Percentiles rank a stretch among this genome's conserved stretches.
Evolutionary conservation across 2,329 filamentous ascomycete species (phyloP).

Genomic region (Apiospora aurea): DNA sequence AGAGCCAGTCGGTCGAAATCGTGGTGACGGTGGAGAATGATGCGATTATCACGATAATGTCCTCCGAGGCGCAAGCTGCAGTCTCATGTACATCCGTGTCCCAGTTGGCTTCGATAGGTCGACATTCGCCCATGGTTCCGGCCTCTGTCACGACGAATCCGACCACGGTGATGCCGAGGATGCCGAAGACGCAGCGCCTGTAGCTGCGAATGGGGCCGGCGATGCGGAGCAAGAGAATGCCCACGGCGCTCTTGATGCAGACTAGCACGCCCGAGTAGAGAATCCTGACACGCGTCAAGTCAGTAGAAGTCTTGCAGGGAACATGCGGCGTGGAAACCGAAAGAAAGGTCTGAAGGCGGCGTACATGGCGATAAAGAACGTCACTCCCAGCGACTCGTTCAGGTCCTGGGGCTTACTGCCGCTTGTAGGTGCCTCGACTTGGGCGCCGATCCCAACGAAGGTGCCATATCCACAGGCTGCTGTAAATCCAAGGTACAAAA

Average conservation of each 20-base stretch:
- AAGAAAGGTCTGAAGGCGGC: background rate
- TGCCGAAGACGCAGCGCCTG: background rate
- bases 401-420: background rate
- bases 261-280: background rate
- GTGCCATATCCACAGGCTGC: background rate
- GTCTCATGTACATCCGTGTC: background rate
- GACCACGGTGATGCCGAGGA: background rate
- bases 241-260: background rate
- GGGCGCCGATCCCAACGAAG: background rate
- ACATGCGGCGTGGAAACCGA: background rate
- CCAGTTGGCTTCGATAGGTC: background rate
- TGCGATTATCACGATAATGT: background rate
- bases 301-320: background rate
- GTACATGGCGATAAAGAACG: background rate
- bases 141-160: background rate
- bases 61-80: background rate
- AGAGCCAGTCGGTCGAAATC: background rate
- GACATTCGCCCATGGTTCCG: conserved; percentile 1
- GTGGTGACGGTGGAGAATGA: background rate
- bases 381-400: background rate
- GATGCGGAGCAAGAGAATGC: background rate
- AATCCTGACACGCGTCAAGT: background rate
- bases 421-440: background rate
- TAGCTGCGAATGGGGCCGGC: background rate
- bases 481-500: background rate